phyloP scores from a whole-genome alignment of 495 filamentous ascomycete genomes.

The Clavariopsis aquatica region DNA sequence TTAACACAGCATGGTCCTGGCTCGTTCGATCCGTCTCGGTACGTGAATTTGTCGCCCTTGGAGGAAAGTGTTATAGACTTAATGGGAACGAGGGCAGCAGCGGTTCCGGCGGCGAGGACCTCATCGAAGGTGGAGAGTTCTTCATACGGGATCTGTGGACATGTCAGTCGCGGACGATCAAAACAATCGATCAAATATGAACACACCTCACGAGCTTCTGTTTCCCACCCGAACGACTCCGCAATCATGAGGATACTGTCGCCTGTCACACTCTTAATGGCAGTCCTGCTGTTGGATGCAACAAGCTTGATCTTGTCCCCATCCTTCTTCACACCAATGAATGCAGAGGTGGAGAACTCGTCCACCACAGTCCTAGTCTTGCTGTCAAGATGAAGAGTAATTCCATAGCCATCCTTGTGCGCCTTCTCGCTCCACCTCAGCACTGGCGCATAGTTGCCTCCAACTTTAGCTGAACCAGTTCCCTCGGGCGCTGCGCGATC shows the following conservation, averaged over 20 bases:
- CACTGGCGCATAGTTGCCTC: conserved; percentile 83
- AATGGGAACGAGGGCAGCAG: conserved; percentile 88
- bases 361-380: conserved; percentile 76
- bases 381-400: conserved; percentile 86
- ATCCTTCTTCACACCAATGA: conserved; percentile 70
- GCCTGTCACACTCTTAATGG: conserved; percentile 81
- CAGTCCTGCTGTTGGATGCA: conserved; percentile 75
- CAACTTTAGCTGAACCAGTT: conserved; percentile 72
- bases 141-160: conserved; percentile 66
- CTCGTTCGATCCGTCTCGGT: conserved; percentile 53
- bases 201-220: conserved; percentile 43
- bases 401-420: conserved; percentile 70
- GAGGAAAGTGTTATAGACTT: conserved; percentile 76
- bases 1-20: conserved; percentile 57
- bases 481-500: conserved; percentile 74
- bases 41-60: conserved; percentile 62
- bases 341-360: conserved; percentile 87
- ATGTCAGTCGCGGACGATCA: neutral
- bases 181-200: neutral
- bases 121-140: conserved; percentile 78
- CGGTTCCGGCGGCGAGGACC: conserved; percentile 89
- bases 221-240: conserved; percentile 44
- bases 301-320: conserved; percentile 67
- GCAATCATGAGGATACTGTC: conserved; percentile 70
- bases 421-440: conserved; percentile 77